A percentile compares a stretch with the other conserved stretches of the same genome.
These are phyloP conservation scores for Trichocladium uniseriatum DNA, from an alignment of 495 filamentous ascomycete species.

Conservation along the genomic window DNA sequence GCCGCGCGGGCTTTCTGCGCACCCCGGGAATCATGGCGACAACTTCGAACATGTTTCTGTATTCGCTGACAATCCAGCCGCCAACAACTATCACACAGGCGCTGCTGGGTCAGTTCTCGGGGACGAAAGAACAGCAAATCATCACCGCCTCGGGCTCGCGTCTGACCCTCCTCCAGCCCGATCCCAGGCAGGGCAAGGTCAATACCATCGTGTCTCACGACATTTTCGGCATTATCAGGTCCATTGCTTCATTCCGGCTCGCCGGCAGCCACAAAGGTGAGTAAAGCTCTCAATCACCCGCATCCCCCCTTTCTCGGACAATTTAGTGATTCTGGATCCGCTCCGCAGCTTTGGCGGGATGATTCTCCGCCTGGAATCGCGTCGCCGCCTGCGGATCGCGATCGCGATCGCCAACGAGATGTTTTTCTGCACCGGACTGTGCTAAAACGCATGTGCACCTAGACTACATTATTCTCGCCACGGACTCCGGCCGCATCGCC, in stretches of 20 bases:
- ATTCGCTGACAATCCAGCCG: slow-evolving; percentile 87
- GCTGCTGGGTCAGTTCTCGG: slow-evolving; percentile 86
- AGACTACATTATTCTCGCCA: slow-evolving; percentile 96
- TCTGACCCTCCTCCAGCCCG: slow-evolving; percentile 77
- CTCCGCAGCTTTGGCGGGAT: slow-evolving; percentile 37
- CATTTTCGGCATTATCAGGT: slow-evolving; percentile 88
- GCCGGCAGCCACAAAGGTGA: slow-evolving; percentile 95
- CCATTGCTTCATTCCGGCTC: slow-evolving; percentile 77
- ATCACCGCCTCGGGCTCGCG: slow-evolving; percentile 72
- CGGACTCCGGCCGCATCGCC: slow-evolving; percentile 89
- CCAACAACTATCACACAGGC: slow-evolving; percentile 83
- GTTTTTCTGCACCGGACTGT: slow-evolving; percentile 31
- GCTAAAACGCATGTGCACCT: slow-evolving; percentile 46
- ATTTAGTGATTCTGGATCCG: slow-evolving; percentile 87
- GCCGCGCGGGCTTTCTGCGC: slow-evolving; percentile 48
- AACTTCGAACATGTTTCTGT: slow-evolving; percentile 95
- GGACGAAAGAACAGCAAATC: slow-evolving; percentile 93
- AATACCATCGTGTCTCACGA: slow-evolving; percentile 79
- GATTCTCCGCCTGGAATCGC: slow-evolving; percentile 12
- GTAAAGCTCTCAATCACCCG: slow-evolving; percentile 31
- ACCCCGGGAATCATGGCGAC: slow-evolving; percentile 82
- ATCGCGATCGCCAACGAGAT: slow-evolving; percentile 5
- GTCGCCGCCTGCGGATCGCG: slow-evolving; percentile 18
- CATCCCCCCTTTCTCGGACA: slow-evolving; percentile 43
- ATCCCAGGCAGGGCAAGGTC: slow-evolving; percentile 76